Evolutionary conservation across 768 basidiomycete species (phyloP), one percentile per base, ranked within the genome.

Genomic region (Leccinum subgranulosum): DNA sequence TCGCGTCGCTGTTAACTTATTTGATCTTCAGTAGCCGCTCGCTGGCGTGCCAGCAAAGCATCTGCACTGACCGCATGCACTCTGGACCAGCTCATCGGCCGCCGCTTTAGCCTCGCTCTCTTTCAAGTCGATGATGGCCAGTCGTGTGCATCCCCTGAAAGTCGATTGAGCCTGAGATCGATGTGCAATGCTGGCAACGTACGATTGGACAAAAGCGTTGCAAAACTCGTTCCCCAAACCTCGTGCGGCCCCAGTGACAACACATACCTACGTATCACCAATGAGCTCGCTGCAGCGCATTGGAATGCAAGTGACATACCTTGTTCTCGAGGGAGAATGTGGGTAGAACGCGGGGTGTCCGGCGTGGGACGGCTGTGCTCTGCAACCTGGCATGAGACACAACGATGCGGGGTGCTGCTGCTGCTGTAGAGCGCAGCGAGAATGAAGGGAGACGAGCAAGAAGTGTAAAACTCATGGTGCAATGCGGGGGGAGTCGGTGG

Each of bases 151-250:
- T 51, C 94, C 95, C 6, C 91, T 92, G 67, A 10, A 52, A 54
- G 36, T 51, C 49, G 41, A 60, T 60, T 39, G 52, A 57, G 58
- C 39, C 34, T 21, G 33, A 23, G 11, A 57, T 33, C 33, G 36
- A 8, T 31, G 12, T 19, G n/a, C 50, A 46, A 41, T 25, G 28
- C 5, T 47, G 47, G 33, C 45, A 27, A 60, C 55, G 39, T 57
- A 92, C 90, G 90, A 90, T 74, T 90, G 86, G 62, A 94, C 66
- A 73, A 98, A 94, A 12, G 94, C 94, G 48, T 86, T 83, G 70
- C 93, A 94, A 70, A 98, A 93, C 72, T 93, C 88, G 62, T 89
- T 81, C 7, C 96, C 96, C 48, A 98, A 77, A 7, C 96, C 96
- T 66, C 90, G 81, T 12, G 94, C 96, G 54, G 87, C 96, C 48